A percentile compares a stretch with the other conserved stretches of the same genome.
Evolutionary conservation across 2,329 filamentous ascomycete genomes (phyloP).

Genomic region (Penicillium griseofulvum): DNA sequence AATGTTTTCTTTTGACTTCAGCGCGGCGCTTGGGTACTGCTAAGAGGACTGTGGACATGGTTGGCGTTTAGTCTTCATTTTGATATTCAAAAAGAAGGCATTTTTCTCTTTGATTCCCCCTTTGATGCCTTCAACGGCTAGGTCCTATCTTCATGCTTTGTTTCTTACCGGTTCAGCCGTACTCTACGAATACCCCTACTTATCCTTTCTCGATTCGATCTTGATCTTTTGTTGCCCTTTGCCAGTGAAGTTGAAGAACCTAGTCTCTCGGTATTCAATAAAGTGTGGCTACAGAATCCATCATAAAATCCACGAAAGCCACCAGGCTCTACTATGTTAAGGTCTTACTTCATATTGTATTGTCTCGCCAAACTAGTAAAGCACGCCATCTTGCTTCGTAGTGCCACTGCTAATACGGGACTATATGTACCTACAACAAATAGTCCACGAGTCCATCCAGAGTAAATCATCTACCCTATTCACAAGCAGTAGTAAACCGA

Average conservation of each 20-base stretch:
- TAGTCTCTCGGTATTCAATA: neutral
- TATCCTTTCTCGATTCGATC: neutral
- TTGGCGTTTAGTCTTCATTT: constrained; percentile 9
- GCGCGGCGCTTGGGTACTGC: constrained; percentile 20
- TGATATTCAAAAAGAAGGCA: constrained; percentile 3
- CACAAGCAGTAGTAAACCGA: neutral
- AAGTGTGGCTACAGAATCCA: neutral
- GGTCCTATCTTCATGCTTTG: neutral
- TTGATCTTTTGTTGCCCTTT: neutral
- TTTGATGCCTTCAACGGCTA: neutral
- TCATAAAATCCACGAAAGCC: neutral
- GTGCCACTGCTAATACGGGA: neutral
- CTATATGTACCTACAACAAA: neutral
- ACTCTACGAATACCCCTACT: neutral
- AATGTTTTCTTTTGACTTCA: constrained; percentile 12
- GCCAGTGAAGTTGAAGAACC: neutral
- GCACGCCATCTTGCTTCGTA: neutral
- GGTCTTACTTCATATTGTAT: neutral
- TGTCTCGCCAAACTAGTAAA: neutral
- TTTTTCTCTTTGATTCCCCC: neutral
- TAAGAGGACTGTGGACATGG: constrained; percentile 11
- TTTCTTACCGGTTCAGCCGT: neutral
- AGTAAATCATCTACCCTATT: neutral
- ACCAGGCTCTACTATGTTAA: neutral
- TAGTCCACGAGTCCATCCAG: too few species aligned